These are phyloP conservation scores for Wickerhamiella slavikovae DNA, from an alignment of 805 yeast genomes.

Conservation along the genomic window DNA sequence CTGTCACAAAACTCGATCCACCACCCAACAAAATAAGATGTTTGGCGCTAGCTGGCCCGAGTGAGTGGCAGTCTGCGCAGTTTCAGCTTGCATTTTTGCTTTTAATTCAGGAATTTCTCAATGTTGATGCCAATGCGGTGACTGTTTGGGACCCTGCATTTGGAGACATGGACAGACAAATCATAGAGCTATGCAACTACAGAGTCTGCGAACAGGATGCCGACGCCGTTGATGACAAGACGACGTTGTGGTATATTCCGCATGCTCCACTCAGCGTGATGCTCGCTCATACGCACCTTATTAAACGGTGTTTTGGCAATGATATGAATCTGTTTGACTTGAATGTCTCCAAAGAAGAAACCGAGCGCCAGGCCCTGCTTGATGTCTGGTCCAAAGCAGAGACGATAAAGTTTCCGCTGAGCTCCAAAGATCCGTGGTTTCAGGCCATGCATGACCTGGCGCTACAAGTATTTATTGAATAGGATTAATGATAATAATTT, in stretches of 20 bases:
- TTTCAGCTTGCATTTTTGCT: slow-evolving; percentile 43
- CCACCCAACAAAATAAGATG: slow-evolving; percentile 27
- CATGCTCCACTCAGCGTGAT: slow-evolving; percentile 35
- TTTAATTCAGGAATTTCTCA: slow-evolving; percentile 19
- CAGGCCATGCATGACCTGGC: slow-evolving; percentile 16
- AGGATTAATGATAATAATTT: too few relatives aligned
- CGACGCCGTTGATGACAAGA: slow-evolving; percentile 1
- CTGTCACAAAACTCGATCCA: slow-evolving; percentile 2
- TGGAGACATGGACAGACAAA: slow-evolving; percentile 22
- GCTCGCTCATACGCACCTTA: too few relatives aligned
- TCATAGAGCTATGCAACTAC: slow-evolving; percentile 15
- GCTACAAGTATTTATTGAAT: slow-evolving; percentile 9
- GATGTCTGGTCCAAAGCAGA: slow-evolving; percentile 1
- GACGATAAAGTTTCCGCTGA: slow-evolving; percentile 2
- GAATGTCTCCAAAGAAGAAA: slow-evolving; percentile 18
- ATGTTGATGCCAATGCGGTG: slow-evolving; percentile 14
- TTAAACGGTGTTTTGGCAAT: too few relatives aligned
- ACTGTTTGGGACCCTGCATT: slow-evolving; percentile 51
- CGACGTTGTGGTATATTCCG: slow-evolving; percentile 39
- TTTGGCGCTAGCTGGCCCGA: slow-evolving; percentile 51
- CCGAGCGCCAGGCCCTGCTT: slow-evolving; percentile 1
- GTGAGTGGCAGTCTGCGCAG: slow-evolving; percentile 25
- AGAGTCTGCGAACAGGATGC: slow-evolving; percentile 13
- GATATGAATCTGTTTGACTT: slow-evolving; percentile 8
- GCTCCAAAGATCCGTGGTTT: slow-evolving; percentile 12